Evolutionary conservation across 257 asterid genomes (phyloP).

Genomic region (Fraxinus excelsior): DNA sequence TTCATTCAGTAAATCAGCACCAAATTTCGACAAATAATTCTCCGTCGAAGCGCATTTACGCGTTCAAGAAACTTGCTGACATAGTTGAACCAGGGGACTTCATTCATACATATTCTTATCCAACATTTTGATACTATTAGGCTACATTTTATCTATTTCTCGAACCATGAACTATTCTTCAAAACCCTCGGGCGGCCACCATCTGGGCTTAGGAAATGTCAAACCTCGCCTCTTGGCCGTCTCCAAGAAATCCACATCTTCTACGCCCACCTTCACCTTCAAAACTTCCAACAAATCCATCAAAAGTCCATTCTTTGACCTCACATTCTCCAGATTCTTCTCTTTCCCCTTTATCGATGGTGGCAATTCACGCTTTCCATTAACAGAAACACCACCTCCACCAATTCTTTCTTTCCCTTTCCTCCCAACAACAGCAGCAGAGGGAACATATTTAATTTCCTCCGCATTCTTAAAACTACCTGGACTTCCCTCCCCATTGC

Average conservation of each 20-base stretch:
- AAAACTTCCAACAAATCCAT: constrained; percentile 25
- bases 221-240: constrained; percentile 40
- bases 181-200: constrained; percentile 42
- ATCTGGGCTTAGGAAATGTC: constrained; percentile 41
- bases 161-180: constrained; percentile 2
- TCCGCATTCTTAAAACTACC: constrained; percentile 8
- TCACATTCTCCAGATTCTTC: constrained; percentile 17
- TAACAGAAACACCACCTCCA: background rate
- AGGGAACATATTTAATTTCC: constrained; percentile 13
- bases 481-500: background rate
- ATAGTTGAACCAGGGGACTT: background rate
- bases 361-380: constrained; percentile 36
- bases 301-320: constrained; percentile 21
- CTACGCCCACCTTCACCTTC: constrained; percentile 13
- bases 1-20: background rate
- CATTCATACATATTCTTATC: background rate
- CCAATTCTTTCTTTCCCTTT: background rate
- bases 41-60: background rate
- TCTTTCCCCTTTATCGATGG: constrained; percentile 27
- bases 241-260: constrained; percentile 27
- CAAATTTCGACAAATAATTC: background rate
- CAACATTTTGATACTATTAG: background rate
- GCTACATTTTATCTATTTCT: background rate
- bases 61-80: background rate
- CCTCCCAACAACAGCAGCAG: background rate